A percentile compares a stretch with the other conserved stretches of the same genome.
Conservation (phyloP, 441 rosid species). For the Pelargonium cotyledonis region DNA sequence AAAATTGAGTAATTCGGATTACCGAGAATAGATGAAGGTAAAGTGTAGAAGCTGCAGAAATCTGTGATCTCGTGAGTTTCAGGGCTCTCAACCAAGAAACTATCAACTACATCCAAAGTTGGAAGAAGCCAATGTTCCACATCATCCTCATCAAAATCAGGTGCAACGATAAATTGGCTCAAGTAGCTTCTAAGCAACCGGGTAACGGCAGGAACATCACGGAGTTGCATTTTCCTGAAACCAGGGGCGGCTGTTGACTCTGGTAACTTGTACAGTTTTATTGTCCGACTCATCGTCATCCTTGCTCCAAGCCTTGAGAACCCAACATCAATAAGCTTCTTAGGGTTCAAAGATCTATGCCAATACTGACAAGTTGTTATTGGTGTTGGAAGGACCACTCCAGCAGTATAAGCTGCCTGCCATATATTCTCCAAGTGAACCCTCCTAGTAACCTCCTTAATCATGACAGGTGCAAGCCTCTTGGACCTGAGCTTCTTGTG, state of each 20-base stretch:
- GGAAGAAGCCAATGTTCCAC: slow-evolving; percentile 97
- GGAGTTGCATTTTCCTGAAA: slow-evolving; percentile 80
- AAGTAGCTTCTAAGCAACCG: slow-evolving; percentile 64
- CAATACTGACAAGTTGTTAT: slow-evolving; percentile 87
- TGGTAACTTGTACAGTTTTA: slow-evolving; percentile 75
- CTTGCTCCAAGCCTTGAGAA: slow-evolving; percentile 87
- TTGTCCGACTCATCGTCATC: slow-evolving; percentile 94
- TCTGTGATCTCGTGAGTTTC: slow-evolving; percentile 83
- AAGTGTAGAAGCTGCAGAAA: slow-evolving; percentile 93
- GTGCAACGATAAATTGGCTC: slow-evolving; percentile 67
- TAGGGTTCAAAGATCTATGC: slow-evolving; percentile 94
- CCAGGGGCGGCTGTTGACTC: slow-evolving; percentile 74
- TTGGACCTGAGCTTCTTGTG: slow-evolving; percentile 93
- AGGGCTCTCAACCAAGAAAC: slow-evolving; percentile 81
- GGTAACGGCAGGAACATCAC: slow-evolving; percentile 85
- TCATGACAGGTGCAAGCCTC: slow-evolving; percentile 94
- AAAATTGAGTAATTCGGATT: slow-evolving; percentile 62
- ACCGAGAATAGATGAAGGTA: slow-evolving; percentile 91
- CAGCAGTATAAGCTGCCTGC: slow-evolving; percentile 97
- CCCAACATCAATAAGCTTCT: slow-evolving; percentile 94
- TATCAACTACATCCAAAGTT: slow-evolving; percentile 65
- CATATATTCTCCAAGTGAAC: slow-evolving; percentile 87
- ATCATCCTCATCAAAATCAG: slow-evolving; percentile 79
- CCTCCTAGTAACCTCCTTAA: slow-evolving; percentile 90
- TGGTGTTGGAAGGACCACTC: slow-evolving; percentile 90